A percentile compares a stretch with the other conserved stretches of the same genome.
Conservation (phyloP, 176 grass and related monocot genomes). For the Stipa capillata region DNA sequence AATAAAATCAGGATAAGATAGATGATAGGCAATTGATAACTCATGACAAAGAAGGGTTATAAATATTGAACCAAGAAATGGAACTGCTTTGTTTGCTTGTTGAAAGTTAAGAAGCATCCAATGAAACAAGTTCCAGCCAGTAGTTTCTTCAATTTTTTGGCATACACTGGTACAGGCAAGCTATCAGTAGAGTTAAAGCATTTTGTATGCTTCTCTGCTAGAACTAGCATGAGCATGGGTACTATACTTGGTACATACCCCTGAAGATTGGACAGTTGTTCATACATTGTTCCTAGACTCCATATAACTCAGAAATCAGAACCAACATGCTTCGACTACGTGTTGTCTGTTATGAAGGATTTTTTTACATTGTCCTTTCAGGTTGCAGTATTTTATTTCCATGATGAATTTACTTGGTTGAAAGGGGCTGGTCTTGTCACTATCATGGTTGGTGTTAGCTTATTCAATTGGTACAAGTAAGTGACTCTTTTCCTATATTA, state of each 20-base stretch:
- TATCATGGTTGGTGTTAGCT: conserved; percentile 87
- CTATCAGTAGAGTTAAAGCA: conserved; percentile 1
- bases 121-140: background rate
- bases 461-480: conserved; percentile 99
- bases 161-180: background rate
- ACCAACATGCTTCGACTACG: background rate
- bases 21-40: background rate
- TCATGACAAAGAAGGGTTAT: background rate
- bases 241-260: background rate
- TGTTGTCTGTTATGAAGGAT: conserved; percentile 1
- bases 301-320: background rate
- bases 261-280: background rate
- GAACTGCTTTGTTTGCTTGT: background rate
- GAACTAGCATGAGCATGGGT: background rate
- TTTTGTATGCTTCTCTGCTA: background rate
- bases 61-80: background rate
- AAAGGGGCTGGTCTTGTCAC: conserved; percentile 82
- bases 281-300: background rate
- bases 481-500: conserved; percentile 27
- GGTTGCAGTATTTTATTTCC: conserved; percentile 98
- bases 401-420: conserved; percentile 83
- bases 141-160: conserved; percentile 2
- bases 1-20: background rate
- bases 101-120: background rate
- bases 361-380: conserved; percentile 35